phyloP scores from a whole-genome alignment of 2,329 filamentous ascomycete genomes.

The Hirsutella rhossiliensis region DNA sequence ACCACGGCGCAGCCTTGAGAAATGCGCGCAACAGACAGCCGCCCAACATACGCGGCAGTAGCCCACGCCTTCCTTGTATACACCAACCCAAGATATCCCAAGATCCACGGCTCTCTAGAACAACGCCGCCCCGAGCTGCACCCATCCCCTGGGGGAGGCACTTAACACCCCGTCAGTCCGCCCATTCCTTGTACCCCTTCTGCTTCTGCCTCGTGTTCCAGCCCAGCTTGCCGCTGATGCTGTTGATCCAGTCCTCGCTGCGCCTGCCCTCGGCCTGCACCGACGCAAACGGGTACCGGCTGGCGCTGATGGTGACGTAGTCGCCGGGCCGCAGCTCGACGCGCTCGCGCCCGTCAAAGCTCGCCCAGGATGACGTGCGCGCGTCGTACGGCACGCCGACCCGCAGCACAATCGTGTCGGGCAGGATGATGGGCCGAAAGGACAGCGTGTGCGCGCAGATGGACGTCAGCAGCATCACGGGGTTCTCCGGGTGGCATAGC shows the following conservation, averaged over 20 bases:
- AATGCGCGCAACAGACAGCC: too few relatives aligned
- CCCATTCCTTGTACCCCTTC: conserved; percentile 46
- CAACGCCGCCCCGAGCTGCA: too few relatives aligned
- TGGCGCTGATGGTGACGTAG: conserved; percentile 76
- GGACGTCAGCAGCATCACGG: conserved; percentile 85
- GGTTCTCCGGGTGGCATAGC: conserved; percentile 90
- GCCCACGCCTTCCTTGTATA: too few relatives aligned
- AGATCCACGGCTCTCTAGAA: too few relatives aligned
- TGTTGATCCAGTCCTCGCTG: conserved; percentile 73
- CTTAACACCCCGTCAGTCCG: background rate
- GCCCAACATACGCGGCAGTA: too few relatives aligned
- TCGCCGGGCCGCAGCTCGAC: conserved; percentile 68
- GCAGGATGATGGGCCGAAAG: conserved; percentile 91
- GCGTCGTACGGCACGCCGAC: conserved; percentile 93
- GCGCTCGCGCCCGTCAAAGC: conserved; percentile 88
- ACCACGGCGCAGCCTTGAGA: too few relatives aligned
- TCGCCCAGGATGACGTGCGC: conserved; percentile 86
- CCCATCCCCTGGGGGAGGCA: too few relatives aligned
- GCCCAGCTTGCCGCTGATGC: conserved; percentile 64
- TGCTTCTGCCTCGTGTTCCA: conserved; percentile 75
- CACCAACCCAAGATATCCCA: too few relatives aligned
- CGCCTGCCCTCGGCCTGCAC: conserved; percentile 58
- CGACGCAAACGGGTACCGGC: conserved; percentile 67
- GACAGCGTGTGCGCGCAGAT: conserved; percentile 93
- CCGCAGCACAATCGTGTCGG: conserved; percentile 87